Evolutionary conservation across 805 yeast species (phyloP).

Genomic region (Ogataea ganodermae): DNA sequence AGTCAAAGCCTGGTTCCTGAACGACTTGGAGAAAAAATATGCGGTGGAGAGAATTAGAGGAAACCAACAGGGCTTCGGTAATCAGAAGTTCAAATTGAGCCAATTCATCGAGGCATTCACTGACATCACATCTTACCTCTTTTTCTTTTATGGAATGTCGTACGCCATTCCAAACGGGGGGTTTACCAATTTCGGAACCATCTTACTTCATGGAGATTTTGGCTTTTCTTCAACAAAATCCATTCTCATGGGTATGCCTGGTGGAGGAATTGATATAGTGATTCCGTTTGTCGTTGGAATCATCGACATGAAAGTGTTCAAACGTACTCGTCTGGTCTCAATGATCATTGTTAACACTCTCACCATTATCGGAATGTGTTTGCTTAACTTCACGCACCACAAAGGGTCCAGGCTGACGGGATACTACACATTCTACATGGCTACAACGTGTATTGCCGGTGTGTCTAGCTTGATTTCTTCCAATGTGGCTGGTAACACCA

Average conservation of each 20-base stretch:
- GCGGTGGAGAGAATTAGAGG: slow-evolving; percentile 34
- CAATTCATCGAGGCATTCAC: slow-evolving; percentile 30
- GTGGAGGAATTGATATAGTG: slow-evolving; percentile 34
- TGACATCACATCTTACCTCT: slow-evolving; percentile 44
- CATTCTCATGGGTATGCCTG: slow-evolving; percentile 30
- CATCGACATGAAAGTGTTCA: slow-evolving; percentile 22
- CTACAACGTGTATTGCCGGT: slow-evolving; percentile 31
- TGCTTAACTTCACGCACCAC: slow-evolving; percentile 2
- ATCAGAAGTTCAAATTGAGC: slow-evolving; percentile 28
- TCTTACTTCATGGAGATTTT: slow-evolving; percentile 24
- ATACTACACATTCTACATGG: slow-evolving; percentile 28
- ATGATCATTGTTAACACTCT: slow-evolving; percentile 20
- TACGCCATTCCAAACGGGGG: slow-evolving; percentile 38
- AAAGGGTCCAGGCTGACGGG: slow-evolving; percentile 29
- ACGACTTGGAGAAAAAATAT: slow-evolving; percentile 36
- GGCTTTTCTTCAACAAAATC: slow-evolving; percentile 14
- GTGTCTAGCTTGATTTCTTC: slow-evolving; percentile 25
- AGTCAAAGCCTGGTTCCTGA: slow-evolving; percentile 42
- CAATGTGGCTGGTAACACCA: slow-evolving; percentile 42
- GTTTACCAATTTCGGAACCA: slow-evolving; percentile 48
- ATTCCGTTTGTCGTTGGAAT: slow-evolving; percentile 34
- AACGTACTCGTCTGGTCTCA: slow-evolving; percentile 26
- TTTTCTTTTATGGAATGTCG: slow-evolving; percentile 31
- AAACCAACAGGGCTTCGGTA: slow-evolving; percentile 29
- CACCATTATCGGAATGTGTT: slow-evolving; percentile 15